Conservation (phyloP, 305 asterid genomes). For the Fraxinus xanthoxyloides region DNA sequence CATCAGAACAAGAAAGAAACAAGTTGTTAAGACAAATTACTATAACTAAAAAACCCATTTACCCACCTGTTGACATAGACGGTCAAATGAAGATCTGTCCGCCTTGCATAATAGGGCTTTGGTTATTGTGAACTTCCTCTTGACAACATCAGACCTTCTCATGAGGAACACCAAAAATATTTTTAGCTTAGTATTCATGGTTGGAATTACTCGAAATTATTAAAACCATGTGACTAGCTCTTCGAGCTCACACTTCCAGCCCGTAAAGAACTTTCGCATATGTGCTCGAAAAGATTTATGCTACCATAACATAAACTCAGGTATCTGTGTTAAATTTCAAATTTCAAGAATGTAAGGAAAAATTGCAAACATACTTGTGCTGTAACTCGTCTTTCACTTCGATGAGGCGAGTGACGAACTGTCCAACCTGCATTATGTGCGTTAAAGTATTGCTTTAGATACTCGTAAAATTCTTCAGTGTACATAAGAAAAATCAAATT, state of each 20-base stretch:
- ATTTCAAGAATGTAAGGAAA: conserved; percentile 11
- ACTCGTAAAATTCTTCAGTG: not conserved
- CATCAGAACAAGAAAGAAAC: not conserved
- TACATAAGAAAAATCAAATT: not conserved
- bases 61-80: conserved; percentile 72
- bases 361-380: conserved; percentile 51
- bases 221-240: not conserved
- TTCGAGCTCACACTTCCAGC: not conserved
- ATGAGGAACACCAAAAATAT: not conserved
- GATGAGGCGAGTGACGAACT: conserved; percentile 71
- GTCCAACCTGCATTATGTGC: conserved; percentile 59
- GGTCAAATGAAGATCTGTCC: conserved; percentile 75
- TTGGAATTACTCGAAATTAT: not conserved
- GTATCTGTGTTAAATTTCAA: not conserved
- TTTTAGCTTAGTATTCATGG: not conserved
- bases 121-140: conserved; percentile 65
- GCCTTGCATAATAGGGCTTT: conserved; percentile 73
- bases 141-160: conserved; percentile 63
- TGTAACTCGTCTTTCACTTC: conserved; percentile 75
- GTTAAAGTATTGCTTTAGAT: conserved; percentile 6
- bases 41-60: not conserved
- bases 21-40: not conserved
- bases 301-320: not conserved
- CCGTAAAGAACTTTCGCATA: not conserved
- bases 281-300: not conserved